Conservation (phyloP, 2,329 filamentous ascomycete genomes). For the Verticillium tricorpus region DNA sequence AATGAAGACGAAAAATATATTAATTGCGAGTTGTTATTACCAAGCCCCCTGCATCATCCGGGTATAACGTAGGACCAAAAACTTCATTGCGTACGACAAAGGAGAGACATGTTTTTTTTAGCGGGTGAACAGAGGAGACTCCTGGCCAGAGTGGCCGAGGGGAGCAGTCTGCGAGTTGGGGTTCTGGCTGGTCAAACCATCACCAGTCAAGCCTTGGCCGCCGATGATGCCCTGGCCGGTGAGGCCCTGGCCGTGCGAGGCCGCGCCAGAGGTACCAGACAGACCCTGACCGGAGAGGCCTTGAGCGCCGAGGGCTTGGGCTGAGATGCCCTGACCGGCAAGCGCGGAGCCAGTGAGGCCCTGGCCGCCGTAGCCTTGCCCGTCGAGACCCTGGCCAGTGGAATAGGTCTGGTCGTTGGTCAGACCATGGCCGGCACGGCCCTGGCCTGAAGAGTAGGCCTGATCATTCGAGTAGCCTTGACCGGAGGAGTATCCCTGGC, state of each 20-base stretch:
- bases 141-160: background rate
- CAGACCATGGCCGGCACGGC: background rate
- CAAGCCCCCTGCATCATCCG: background rate
- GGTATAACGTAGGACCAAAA: conserved; percentile 2
- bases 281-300: background rate
- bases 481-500: background rate
- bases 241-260: background rate
- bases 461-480: background rate
- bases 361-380: background rate
- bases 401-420: background rate
- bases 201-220: background rate
- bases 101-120: background rate
- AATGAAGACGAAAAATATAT: background rate
- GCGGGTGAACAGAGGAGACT: background rate
- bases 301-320: background rate
- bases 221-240: background rate
- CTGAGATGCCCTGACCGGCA: background rate
- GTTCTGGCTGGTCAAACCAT: background rate
- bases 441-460: background rate
- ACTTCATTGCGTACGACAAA: background rate
- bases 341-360: background rate
- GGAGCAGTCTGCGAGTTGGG: background rate
- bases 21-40: background rate
- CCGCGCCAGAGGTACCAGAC: too few relatives aligned
- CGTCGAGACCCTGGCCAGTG: background rate